Conservation (phyloP, 2,329 filamentous ascomycete genomes). For the Helminthosporium solani region DNA sequence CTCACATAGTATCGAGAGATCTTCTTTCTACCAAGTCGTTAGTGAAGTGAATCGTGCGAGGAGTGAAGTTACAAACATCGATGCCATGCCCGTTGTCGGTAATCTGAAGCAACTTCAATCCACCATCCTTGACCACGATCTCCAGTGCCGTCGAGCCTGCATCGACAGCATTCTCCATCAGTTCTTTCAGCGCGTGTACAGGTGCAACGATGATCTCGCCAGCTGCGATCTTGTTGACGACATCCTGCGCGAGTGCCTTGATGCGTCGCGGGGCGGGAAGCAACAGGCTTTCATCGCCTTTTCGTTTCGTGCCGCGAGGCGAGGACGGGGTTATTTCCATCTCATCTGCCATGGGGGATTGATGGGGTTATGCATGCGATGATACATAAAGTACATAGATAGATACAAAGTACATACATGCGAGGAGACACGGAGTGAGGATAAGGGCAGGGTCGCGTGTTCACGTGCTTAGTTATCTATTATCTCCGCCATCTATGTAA, state of each 20-base stretch:
- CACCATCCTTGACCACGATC: constrained; percentile 90
- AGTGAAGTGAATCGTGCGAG: constrained; percentile 2
- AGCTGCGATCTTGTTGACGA: constrained; percentile 97
- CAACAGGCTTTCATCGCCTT: constrained; percentile 35
- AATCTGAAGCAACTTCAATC: constrained; percentile 91
- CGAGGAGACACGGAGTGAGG: constrained; percentile 6
- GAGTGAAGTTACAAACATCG: constrained; percentile 58
- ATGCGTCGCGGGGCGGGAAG: constrained; percentile 49
- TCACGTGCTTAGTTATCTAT: constrained; percentile 17
- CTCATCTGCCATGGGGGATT: constrained; percentile 26
- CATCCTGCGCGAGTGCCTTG: constrained; percentile 83
- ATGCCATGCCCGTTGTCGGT: constrained; percentile 97
- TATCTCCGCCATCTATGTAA: no score
- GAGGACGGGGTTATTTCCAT: constrained; percentile 31
- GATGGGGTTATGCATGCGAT: neutral
- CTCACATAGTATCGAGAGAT: constrained; percentile 88
- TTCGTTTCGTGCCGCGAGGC: constrained; percentile 40
- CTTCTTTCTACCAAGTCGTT: constrained; percentile 67
- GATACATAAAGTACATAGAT: no score
- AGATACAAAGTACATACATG: no score
- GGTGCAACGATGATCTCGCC: constrained; percentile 98
- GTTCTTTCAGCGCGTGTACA: constrained; percentile 91
- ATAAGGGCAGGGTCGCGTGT: constrained; percentile 20
- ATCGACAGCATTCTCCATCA: constrained; percentile 96
- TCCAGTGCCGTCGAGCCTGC: constrained; percentile 92